These are phyloP conservation scores for Solanum bulbocastanum DNA, from an alignment of 257 asterid genomes.

Conservation along the genomic window DNA sequence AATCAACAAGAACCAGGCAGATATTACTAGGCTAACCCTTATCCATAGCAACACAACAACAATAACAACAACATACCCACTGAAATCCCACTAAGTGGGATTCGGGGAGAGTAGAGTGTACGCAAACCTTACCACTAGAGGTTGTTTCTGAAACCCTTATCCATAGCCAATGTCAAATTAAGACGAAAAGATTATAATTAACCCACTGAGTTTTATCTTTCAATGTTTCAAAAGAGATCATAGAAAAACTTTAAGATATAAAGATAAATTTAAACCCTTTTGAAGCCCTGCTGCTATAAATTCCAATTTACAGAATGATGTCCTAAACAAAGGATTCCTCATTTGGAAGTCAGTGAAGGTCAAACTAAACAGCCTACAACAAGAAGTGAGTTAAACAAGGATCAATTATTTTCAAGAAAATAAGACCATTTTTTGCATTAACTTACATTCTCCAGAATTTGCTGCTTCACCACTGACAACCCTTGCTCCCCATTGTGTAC, in stretches of 20 bases:
- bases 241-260: background rate
- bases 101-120: background rate
- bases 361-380: background rate
- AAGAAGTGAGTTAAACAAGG: background rate
- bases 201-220: background rate
- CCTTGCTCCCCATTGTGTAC: slow-evolving; percentile 68
- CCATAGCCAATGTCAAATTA: background rate
- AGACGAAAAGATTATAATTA: background rate
- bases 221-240: background rate
- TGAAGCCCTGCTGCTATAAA: background rate
- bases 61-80: background rate
- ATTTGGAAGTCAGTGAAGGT: background rate
- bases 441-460: slow-evolving; percentile 71
- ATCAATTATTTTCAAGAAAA: background rate
- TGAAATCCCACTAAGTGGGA: background rate
- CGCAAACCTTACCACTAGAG: background rate
- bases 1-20: background rate
- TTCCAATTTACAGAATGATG: background rate
- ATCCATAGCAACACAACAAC: background rate
- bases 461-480: slow-evolving; percentile 65
- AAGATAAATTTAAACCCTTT: background rate
- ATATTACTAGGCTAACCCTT: background rate
- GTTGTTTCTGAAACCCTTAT: background rate
- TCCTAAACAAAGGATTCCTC: background rate
- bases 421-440: background rate